Conservation (phyloP, 202 grass and related monocot species). For the Schoenoplectus tabernaemontani region DNA sequence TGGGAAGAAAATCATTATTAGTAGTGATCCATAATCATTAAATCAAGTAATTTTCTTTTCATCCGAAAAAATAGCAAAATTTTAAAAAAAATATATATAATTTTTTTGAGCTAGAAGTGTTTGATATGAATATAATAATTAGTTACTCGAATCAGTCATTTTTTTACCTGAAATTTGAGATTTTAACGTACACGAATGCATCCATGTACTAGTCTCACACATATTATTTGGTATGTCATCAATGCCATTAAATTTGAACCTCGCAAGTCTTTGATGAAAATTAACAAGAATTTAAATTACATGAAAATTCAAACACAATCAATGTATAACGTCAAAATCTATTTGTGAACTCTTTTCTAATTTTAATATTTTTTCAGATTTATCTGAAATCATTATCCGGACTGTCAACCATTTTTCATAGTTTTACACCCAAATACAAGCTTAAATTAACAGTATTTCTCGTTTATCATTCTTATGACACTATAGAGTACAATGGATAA, state of each 20-base stretch:
- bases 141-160: no score
- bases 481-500: background rate
- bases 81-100: no score
- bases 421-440: background rate
- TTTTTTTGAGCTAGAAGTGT: no score
- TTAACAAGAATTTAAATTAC: background rate
- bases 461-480: conserved; percentile 20
- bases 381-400: background rate
- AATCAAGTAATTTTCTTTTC: no score
- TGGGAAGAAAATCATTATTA: no score
- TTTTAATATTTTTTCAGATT: background rate
- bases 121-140: no score
- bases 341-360: background rate
- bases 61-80: no score
- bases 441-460: conserved; percentile 14
- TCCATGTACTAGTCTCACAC: no score
- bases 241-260: background rate
- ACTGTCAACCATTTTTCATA: no score
- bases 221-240: background rate
- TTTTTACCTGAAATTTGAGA: no score
- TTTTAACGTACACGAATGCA: no score
- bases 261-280: background rate
- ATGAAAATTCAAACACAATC: background rate
- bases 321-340: background rate
- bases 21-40: no score